These are phyloP conservation scores for Warburgia ugandensis DNA, from an alignment of 164 flowering plant genomes.

Conservation along the genomic window DNA sequence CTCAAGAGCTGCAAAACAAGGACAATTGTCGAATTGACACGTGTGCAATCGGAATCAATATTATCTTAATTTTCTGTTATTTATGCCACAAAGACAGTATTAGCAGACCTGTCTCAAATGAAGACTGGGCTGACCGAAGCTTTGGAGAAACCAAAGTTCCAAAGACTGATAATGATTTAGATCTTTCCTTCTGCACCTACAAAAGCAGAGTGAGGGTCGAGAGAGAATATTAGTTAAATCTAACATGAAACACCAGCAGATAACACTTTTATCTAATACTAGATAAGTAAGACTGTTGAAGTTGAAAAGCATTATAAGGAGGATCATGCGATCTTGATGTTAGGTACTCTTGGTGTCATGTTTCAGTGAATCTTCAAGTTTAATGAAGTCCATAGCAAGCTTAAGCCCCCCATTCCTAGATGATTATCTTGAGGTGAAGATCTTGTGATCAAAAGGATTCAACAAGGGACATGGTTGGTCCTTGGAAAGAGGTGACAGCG, in stretches of 20 bases:
- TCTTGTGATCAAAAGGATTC: too few species aligned
- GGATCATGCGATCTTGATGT: too few species aligned
- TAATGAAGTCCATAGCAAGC: too few species aligned
- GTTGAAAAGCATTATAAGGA: too few species aligned
- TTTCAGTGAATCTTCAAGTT: too few species aligned
- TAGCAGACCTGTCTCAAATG: slow-evolving; percentile 76
- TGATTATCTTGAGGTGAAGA: too few species aligned
- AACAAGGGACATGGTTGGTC: too few species aligned
- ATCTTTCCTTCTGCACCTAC: slow-evolving; percentile 59
- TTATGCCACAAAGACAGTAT: background rate
- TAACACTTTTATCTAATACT: background rate
- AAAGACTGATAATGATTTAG: slow-evolving; percentile 61
- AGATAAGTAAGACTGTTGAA: background rate
- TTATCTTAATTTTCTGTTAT: background rate
- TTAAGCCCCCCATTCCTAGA: too few species aligned
- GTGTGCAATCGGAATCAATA: background rate
- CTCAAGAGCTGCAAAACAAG: slow-evolving; percentile 55
- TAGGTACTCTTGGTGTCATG: too few species aligned
- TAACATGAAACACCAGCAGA: background rate
- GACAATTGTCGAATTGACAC: background rate
- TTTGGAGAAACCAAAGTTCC: slow-evolving; percentile 85
- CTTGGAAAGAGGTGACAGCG: too few species aligned
- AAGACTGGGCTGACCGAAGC: slow-evolving; percentile 69
- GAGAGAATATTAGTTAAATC: background rate
- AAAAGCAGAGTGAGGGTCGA: background rate